Evolutionary conservation across 2,329 filamentous ascomycete genomes (phyloP).

Genomic region (Cytospora schulzeri): DNA sequence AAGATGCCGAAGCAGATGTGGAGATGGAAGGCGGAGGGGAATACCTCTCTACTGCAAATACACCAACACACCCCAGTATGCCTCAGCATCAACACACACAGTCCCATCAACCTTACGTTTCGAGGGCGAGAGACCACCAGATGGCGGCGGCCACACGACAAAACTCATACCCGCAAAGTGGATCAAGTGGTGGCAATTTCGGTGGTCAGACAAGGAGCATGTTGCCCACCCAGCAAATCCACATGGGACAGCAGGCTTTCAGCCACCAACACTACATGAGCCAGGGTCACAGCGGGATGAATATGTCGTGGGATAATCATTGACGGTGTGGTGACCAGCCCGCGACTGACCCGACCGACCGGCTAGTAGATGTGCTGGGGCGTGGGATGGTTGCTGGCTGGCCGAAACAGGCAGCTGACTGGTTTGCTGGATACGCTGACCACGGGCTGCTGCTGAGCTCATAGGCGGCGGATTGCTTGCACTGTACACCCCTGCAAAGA

Average conservation of each 20-base stretch:
- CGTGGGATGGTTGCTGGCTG: conserved; percentile 19
- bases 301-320: conserved; percentile 24
- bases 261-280: conserved; percentile 23
- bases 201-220: conserved; percentile 5
- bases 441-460: conserved; percentile 18
- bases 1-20: conserved; percentile 22
- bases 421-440: conserved; percentile 18
- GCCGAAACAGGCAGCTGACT: conserved; percentile 10
- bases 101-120: conserved; percentile 10
- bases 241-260: conserved; percentile 23
- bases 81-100: conserved; percentile 14
- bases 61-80: conserved; percentile 8
- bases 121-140: conserved; percentile 9
- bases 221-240: conserved; percentile 25
- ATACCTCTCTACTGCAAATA: conserved; percentile 17
- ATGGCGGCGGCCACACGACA: conserved; percentile 17
- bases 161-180: conserved; percentile 13
- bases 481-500: background rate
- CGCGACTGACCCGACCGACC: conserved; percentile 16
- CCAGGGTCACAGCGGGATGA: conserved; percentile 18
- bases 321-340: conserved; percentile 25
- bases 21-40: conserved; percentile 21
- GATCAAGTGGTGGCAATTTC: conserved; percentile 10
- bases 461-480: background rate
- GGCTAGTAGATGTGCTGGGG: conserved; percentile 8